Evolutionary conservation across 2,329 filamentous ascomycete genomes (phyloP).

Genomic region (Pleochaeta shiraiana): DNA sequence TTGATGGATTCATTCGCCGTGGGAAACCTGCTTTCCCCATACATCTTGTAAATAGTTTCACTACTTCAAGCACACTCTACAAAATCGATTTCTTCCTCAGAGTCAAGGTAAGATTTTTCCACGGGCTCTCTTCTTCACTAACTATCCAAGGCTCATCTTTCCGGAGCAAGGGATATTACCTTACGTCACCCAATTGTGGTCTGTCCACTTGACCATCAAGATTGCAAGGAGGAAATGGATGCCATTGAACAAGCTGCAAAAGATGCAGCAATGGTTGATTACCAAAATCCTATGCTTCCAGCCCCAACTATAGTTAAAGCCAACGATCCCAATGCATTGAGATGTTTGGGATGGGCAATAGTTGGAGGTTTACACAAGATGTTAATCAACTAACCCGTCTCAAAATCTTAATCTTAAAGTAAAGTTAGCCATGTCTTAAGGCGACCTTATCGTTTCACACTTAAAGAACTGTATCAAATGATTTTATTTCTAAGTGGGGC

Average conservation of each 20-base stretch:
- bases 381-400: slow-evolving; percentile 40
- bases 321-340: slow-evolving; percentile 43
- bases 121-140: slow-evolving; percentile 5
- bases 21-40: slow-evolving; percentile 74
- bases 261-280: slow-evolving; percentile 72
- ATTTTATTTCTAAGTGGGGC: too few species aligned
- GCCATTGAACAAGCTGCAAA: slow-evolving; percentile 92
- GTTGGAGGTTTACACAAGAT: slow-evolving; percentile 43
- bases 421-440: too few species aligned
- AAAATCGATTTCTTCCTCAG: slow-evolving; percentile 96
- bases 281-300: slow-evolving; percentile 82
- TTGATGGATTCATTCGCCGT: slow-evolving; percentile 65
- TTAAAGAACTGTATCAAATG: too few species aligned
- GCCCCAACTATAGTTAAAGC: slow-evolving; percentile 62
- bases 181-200: slow-evolving; percentile 88
- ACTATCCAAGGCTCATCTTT: slow-evolving; percentile 52
- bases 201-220: slow-evolving; percentile 83
- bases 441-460: too few species aligned
- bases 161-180: slow-evolving; percentile 67
- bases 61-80: slow-evolving; percentile 81
- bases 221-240: slow-evolving; percentile 97
- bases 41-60: slow-evolving; percentile 78
- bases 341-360: slow-evolving; percentile 38
- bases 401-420: too few species aligned
- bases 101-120: slow-evolving; percentile 48